Evolutionary conservation across 306 rosid species (phyloP).

Genomic region (Dalbergia cochinchinensis): DNA sequence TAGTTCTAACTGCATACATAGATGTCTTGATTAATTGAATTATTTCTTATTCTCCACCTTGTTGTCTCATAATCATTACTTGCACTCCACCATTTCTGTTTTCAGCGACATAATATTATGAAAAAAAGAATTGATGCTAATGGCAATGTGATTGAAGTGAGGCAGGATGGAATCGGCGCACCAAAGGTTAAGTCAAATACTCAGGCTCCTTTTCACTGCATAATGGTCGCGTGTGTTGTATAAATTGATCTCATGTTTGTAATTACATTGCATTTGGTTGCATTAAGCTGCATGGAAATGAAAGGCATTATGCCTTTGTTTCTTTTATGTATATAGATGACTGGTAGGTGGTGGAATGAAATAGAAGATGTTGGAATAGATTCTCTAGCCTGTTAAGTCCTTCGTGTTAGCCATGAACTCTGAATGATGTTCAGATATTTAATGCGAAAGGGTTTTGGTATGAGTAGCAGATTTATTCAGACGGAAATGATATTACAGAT

Average conservation of each 20-base stretch:
- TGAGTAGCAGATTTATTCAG: slow-evolving; percentile 10
- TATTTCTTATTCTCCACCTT: slow-evolving; percentile 25
- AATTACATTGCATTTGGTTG: slow-evolving; percentile 18
- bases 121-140: slow-evolving; percentile 81
- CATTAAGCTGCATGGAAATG: slow-evolving; percentile 33
- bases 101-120: slow-evolving; percentile 83
- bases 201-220: slow-evolving; percentile 23
- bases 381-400: slow-evolving; percentile 27
- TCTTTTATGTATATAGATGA: slow-evolving; percentile 26
- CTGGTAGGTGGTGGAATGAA: slow-evolving; percentile 16
- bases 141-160: slow-evolving; percentile 76
- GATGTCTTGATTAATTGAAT: slow-evolving; percentile 23
- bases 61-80: slow-evolving; percentile 29
- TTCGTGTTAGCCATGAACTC: slow-evolving; percentile 11
- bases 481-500: slow-evolving; percentile 6
- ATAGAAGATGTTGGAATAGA: neutral
- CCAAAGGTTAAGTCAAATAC: slow-evolving; percentile 75
- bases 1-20: slow-evolving; percentile 23
- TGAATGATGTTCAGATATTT: slow-evolving; percentile 19
- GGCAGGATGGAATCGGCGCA: slow-evolving; percentile 86
- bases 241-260: slow-evolving; percentile 17
- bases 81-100: slow-evolving; percentile 42
- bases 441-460: slow-evolving; percentile 4
- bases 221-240: slow-evolving; percentile 24
- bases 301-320: slow-evolving; percentile 10